Evolutionary conservation across 768 basidiomycete species (phyloP).

Genomic region (Auricularia heimuer): DNA sequence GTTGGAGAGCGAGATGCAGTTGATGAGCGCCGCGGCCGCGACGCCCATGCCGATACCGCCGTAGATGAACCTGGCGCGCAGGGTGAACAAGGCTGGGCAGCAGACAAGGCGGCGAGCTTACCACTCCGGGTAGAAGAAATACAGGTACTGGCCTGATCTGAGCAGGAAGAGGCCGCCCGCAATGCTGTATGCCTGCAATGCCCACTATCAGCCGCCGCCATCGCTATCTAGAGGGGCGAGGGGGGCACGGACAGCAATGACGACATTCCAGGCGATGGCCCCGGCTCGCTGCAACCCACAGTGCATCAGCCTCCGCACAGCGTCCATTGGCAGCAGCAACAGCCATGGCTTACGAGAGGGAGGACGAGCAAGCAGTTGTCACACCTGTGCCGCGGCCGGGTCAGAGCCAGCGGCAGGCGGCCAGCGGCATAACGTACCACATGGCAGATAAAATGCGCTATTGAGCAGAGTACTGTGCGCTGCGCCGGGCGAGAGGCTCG

Average conservation of each 20-base stretch:
- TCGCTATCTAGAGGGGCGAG: background rate
- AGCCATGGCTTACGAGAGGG: conserved; percentile 45
- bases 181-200: conserved; percentile 49
- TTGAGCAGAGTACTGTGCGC: too few relatives aligned
- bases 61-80: conserved; percentile 47
- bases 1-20: conserved; percentile 51
- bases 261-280: conserved; percentile 58
- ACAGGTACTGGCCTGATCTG: conserved; percentile 50
- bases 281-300: conserved; percentile 43
- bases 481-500: too few relatives aligned
- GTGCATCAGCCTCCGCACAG: conserved; percentile 20
- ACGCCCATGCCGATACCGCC: conserved; percentile 54
- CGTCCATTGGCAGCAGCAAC: conserved; percentile 15
- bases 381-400: conserved; percentile 37
- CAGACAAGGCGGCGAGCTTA: conserved; percentile 15
- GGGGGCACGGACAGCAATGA: conserved; percentile 43
- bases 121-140: conserved; percentile 62
- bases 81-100: background rate
- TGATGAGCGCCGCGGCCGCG: conserved; percentile 40
- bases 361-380: conserved; percentile 70
- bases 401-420: too few relatives aligned
- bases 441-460: too few relatives aligned
- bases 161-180: conserved; percentile 57
- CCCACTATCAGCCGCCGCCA: conserved; percentile 4
- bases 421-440: too few relatives aligned